Conservation (phyloP, 306 rosid genomes). For the Quercus aquifolioides region DNA sequence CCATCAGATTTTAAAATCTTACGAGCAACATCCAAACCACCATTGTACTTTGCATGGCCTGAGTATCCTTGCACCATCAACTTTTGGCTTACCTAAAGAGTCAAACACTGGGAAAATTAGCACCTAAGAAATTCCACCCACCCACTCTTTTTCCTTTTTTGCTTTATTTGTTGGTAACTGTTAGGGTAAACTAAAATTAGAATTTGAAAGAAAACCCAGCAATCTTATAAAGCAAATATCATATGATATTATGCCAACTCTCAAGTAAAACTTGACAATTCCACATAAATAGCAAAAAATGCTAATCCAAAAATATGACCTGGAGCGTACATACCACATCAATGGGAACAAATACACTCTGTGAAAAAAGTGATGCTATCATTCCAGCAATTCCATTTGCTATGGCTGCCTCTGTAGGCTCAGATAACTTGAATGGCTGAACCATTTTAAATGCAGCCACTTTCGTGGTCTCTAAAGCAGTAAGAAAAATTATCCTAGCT, state of each 20-base stretch:
- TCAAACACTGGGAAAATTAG: slow-evolving; percentile 11
- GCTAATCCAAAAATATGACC: neutral
- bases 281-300: neutral
- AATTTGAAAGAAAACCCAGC: neutral
- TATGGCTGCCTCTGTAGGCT: slow-evolving; percentile 72
- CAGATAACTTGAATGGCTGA: slow-evolving; percentile 71
- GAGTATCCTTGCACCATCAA: slow-evolving; percentile 96
- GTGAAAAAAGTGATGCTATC: slow-evolving; percentile 72
- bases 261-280: neutral
- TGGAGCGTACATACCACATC: slow-evolving; percentile 64
- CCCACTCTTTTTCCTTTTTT: neutral
- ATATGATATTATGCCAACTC: neutral
- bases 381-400: slow-evolving; percentile 92
- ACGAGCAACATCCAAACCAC: slow-evolving; percentile 86
- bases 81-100: slow-evolving; percentile 75
- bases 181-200: neutral
- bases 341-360: slow-evolving; percentile 80
- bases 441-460: slow-evolving; percentile 61
- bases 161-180: neutral
- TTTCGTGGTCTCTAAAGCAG: slow-evolving; percentile 80
- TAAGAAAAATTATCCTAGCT: slow-evolving; percentile 76
- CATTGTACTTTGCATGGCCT: slow-evolving; percentile 68
- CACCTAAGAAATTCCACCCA: neutral
- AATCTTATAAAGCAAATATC: neutral
- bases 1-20: slow-evolving; percentile 64